phyloP scores from a whole-genome alignment of 768 basidiomycete species.

The Favolaschia claudopus region DNA sequence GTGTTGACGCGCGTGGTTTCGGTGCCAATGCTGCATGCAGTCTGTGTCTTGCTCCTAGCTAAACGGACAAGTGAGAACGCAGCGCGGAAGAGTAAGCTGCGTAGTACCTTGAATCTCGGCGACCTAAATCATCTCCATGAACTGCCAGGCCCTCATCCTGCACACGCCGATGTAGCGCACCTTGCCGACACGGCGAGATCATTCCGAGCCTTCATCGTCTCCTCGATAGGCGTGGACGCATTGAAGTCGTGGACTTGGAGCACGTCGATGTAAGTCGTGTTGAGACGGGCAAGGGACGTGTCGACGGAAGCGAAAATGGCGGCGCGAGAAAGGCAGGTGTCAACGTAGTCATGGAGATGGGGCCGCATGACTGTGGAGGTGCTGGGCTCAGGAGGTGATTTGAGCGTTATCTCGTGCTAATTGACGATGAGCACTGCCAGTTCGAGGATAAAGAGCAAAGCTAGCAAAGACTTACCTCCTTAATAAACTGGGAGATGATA shows the following conservation, averaged over 20 bases:
- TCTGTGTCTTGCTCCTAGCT: constrained; percentile 50
- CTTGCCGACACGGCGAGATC: constrained; percentile 49
- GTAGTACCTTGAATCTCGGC: constrained; percentile 47
- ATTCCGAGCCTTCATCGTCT: constrained; percentile 53
- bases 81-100: background rate
- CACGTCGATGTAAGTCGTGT: constrained; percentile 39
- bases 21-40: constrained; percentile 44
- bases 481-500: constrained; percentile 50
- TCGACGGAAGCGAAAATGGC: constrained; percentile 44
- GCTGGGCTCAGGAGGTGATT: background rate
- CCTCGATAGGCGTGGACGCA: constrained; percentile 34
- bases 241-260: constrained; percentile 54
- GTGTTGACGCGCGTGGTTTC: constrained; percentile 22
- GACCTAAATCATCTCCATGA: constrained; percentile 52
- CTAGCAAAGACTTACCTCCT: constrained; percentile 30
- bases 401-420: constrained; percentile 34
- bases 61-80: background rate
- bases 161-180: constrained; percentile 55
- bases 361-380: background rate
- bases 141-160: constrained; percentile 53
- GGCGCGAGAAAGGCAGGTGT: constrained; percentile 30
- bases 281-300: constrained; percentile 38
- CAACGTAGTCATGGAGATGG: constrained; percentile 21
- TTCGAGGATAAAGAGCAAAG: background rate
- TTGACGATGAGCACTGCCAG: background rate